phyloP scores from a whole-genome alignment of 345 rosid species.

The Gossypium longicalyx region DNA sequence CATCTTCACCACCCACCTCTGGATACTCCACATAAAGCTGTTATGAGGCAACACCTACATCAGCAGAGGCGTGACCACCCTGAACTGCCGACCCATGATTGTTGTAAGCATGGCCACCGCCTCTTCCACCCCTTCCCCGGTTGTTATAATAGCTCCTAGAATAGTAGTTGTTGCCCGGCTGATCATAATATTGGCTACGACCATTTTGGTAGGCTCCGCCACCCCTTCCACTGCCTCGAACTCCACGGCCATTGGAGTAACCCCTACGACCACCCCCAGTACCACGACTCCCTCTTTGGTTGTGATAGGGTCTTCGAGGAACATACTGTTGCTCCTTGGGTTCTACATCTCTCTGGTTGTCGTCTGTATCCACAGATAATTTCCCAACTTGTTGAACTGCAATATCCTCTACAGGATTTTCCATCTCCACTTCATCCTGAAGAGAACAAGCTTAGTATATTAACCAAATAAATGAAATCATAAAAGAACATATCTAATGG shows the following conservation, averaged over 20 bases:
- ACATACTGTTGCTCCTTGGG: slow-evolving; percentile 58
- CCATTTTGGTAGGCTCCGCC: slow-evolving; percentile 61
- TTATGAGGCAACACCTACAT: slow-evolving; percentile 50
- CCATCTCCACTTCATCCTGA: slow-evolving; percentile 50
- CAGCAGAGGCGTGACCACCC: slow-evolving; percentile 46
- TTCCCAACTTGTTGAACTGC: slow-evolving; percentile 33
- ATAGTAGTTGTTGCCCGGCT: slow-evolving; percentile 59
- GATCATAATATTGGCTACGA: slow-evolving; percentile 54
- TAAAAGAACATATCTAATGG: no score
- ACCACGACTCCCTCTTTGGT: slow-evolving; percentile 43
- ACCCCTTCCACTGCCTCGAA: slow-evolving; percentile 60
- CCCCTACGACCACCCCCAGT: slow-evolving; percentile 63
- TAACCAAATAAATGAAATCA: neutral
- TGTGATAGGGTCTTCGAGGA: slow-evolving; percentile 58
- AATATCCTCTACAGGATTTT: slow-evolving; percentile 37
- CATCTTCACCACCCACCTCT: slow-evolving; percentile 19
- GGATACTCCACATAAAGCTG: neutral
- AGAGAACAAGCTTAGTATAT: slow-evolving; percentile 3
- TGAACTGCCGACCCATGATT: slow-evolving; percentile 38
- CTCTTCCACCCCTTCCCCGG: slow-evolving; percentile 56
- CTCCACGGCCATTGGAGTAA: slow-evolving; percentile 67
- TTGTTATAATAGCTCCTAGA: slow-evolving; percentile 54
- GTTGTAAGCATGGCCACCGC: slow-evolving; percentile 45
- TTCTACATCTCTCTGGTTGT: slow-evolving; percentile 36
- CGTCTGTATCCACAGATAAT: slow-evolving; percentile 34